Evolutionary conservation across 306 rosid species (phyloP).

Genomic region (Cotoneaster glaucophyllus): DNA sequence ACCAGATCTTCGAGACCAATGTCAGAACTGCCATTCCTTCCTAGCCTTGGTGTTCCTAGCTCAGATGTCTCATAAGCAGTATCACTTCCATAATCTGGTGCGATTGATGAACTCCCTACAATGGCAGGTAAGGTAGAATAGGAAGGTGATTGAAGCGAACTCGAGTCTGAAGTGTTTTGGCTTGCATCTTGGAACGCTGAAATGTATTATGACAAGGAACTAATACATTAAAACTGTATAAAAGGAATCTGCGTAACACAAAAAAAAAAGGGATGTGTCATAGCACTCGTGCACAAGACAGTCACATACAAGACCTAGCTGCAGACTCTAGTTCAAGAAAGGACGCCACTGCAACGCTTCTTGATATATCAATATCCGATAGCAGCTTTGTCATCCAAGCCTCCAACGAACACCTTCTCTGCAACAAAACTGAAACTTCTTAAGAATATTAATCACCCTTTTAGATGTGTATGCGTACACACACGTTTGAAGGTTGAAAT

Average conservation of each 20-base stretch:
- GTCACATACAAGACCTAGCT: conserved; percentile 90
- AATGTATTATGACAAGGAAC: conserved; percentile 21
- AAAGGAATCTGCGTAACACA: background rate
- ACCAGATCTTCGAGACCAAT: conserved; percentile 73
- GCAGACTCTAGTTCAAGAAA: conserved; percentile 97
- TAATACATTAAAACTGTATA: background rate
- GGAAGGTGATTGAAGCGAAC: conserved; percentile 52
- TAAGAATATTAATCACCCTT: conserved; percentile 14
- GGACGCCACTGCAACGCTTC: conserved; percentile 88
- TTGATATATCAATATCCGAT: conserved; percentile 84
- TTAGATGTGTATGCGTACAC: background rate
- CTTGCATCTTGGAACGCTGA: conserved; percentile 87
- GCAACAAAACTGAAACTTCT: conserved; percentile 43
- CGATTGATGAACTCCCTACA: conserved; percentile 73
- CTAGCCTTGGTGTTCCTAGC: conserved; percentile 65
- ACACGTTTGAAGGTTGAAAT: conserved; percentile 1
- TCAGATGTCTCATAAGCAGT: conserved; percentile 88
- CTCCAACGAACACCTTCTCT: conserved; percentile 98
- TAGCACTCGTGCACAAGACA: conserved; percentile 28
- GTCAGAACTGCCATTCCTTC: conserved; percentile 77
- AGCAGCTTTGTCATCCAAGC: conserved; percentile 85
- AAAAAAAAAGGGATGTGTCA: conserved; percentile 2
- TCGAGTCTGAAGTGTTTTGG: conserved; percentile 49
- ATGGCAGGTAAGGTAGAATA: conserved; percentile 54
- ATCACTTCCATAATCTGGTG: conserved; percentile 94